Evolutionary conservation across 176 grass and related monocot genomes (phyloP), one percentile per base, ranked within the genome.

Genomic region (Neostapfia colusana): DNA sequence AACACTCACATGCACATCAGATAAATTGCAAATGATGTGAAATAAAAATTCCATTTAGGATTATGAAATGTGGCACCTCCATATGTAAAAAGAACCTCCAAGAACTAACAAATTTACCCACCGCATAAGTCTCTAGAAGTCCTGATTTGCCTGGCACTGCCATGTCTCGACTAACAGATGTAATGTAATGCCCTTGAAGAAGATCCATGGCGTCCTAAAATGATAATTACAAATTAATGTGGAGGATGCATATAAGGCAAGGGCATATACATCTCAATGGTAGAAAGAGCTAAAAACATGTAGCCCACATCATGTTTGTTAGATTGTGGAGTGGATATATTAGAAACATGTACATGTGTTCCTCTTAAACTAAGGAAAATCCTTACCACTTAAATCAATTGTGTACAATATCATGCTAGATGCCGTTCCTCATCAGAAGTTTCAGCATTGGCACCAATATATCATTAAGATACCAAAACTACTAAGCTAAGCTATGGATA

Each of bases 181-280:
- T 84, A 23, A 87, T 86, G 68, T 92, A 89, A 84, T 94, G 87
- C 49, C 95, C 95, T 87, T 99, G 95, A 78, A 99, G 89, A 80
- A 99, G 89, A 90, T 99, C 95, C 86, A 99, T 95, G 25, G 85
- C 85, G 86, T 99, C 95, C 95, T 99, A 82, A 54, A 27, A 31
- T 31, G 17, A 93, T 80, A 46, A 83, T 59, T 66, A 74, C 27
- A 76, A 62, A 82, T 38, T 79, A 43, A 79, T 43, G 67, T 56
- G 67, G 34, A 81, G 23, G 34, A 78, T 24, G 69, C 51, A 20
- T 73, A 63, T 48, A 77, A 50, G 36, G 27, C 31, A 39, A 34
- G 11, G 21, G 25, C 8, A 67, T 18, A 67, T 18, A 75, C 75
- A 76, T 71, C 61, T 70, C 38, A 41, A 39, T 45, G 14, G 55